phyloP scores from a whole-genome alignment of 2,329 filamentous ascomycete species.

The Epichloe festucae region DNA sequence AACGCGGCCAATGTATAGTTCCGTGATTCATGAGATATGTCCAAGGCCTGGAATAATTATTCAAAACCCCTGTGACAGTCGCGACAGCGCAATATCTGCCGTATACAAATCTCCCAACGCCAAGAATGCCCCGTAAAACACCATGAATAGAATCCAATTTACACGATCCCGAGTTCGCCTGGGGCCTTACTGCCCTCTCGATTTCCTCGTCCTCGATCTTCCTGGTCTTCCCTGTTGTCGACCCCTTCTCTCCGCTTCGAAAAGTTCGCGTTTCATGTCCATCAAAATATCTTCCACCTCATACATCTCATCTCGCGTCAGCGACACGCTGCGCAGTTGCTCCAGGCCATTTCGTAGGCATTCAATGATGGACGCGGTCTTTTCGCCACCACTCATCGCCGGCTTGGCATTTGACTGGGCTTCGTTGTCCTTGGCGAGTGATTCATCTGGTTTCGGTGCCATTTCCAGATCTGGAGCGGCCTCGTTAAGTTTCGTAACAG shows the following conservation, averaged over 20 bases:
- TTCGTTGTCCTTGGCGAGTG: conserved; percentile 1
- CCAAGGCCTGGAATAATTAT: not conserved
- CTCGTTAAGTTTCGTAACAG: not conserved
- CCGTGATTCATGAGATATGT: not conserved
- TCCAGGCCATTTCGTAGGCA: conserved; percentile 31
- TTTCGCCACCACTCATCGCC: conserved; percentile 4
- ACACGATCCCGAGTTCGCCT: conserved; percentile 2
- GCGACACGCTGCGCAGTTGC: conserved; percentile 42
- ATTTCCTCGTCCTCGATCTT: conserved; percentile 13
- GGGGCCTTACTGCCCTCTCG: conserved; percentile 1
- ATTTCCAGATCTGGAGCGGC: not conserved
- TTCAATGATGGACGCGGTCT: conserved; percentile 16
- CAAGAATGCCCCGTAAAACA: not conserved
- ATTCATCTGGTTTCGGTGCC: not conserved
- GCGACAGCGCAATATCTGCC: not conserved
- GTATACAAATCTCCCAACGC: not conserved
- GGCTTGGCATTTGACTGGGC: conserved; percentile 4
- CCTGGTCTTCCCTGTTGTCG: conserved; percentile 6
- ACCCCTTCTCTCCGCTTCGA: conserved; percentile 53
- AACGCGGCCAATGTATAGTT: not conserved
- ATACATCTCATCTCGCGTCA: conserved; percentile 53
- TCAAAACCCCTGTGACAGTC: not conserved
- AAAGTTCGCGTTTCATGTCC: conserved; percentile 62
- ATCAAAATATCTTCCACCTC: conserved; percentile 68
- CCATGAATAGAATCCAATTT: not conserved